phyloP scores from a whole-genome alignment of 164 flowering plant genomes.

The Warburgia ugandensis region DNA sequence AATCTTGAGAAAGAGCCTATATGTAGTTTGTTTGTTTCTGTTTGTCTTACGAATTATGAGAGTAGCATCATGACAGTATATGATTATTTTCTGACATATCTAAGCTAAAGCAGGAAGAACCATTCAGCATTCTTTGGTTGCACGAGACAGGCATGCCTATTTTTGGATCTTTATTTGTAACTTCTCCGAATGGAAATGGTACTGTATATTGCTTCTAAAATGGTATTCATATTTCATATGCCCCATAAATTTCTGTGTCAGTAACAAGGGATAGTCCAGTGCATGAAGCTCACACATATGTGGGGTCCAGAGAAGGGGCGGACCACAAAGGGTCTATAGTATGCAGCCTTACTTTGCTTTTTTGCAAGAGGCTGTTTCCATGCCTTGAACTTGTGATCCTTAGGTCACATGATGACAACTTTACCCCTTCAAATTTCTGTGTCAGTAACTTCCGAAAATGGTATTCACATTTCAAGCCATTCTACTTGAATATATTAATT shows the following conservation, averaged over 20 bases:
- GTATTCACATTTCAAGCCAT: neutral
- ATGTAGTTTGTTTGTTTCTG: neutral
- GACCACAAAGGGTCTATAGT: no score
- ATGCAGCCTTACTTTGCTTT: no score
- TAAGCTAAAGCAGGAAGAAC: conserved; percentile 30
- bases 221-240: neutral
- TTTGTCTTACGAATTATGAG: neutral
- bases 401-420: no score
- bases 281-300: no score
- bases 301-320: no score
- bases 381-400: no score
- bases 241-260: neutral
- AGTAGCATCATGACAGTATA: neutral
- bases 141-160: conserved; percentile 66
- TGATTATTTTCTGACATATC: neutral
- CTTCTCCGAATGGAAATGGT: conserved; percentile 47
- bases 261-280: neutral
- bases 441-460: neutral
- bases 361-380: no score
- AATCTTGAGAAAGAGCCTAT: neutral
- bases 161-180: conserved; percentile 70
- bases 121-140: conserved; percentile 50
- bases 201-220: conserved; percentile 3
- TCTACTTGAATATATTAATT: neutral
- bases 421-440: no score